A percentile compares a stretch with the other conserved stretches of the same genome.
Evolutionary conservation across 129 eudicot species (phyloP).

Genomic region (Logfia minima): DNA sequence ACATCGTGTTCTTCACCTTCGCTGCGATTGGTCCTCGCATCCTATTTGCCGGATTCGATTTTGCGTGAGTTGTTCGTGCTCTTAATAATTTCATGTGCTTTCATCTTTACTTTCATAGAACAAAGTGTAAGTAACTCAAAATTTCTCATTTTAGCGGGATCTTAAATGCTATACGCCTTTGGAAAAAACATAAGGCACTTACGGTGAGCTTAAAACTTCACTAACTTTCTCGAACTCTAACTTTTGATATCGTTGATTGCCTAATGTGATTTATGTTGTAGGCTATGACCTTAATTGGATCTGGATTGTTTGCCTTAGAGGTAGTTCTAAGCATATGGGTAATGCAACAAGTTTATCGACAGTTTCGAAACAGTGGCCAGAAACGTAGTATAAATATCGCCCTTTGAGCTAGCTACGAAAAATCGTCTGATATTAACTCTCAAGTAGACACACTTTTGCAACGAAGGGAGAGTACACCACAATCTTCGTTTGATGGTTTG

Average conservation of each 20-base stretch:
- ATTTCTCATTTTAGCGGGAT: slow-evolving; percentile 56
- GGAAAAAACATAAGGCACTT: slow-evolving; percentile 42
- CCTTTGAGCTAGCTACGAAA: slow-evolving; percentile 15
- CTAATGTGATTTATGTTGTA: slow-evolving; percentile 9
- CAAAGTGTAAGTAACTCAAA: neutral
- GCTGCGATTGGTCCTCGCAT: slow-evolving; percentile 94
- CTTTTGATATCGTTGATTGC: neutral
- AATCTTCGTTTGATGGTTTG: neutral
- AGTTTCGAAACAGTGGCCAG: slow-evolving; percentile 24
- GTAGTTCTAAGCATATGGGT: slow-evolving; percentile 41
- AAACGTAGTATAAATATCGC: neutral
- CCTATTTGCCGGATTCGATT: slow-evolving; percentile 62
- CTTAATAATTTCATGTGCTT: neutral
- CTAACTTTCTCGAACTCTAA: neutral
- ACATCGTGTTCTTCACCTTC: slow-evolving; percentile 70
- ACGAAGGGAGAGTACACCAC: neutral
- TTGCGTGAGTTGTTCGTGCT: slow-evolving; percentile 53
- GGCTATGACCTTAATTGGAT: slow-evolving; percentile 43
- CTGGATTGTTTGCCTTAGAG: slow-evolving; percentile 31
- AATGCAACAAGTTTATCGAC: slow-evolving; percentile 33
- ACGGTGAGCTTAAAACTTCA: slow-evolving; percentile 45
- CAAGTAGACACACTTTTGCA: neutral
- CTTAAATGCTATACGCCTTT: slow-evolving; percentile 60
- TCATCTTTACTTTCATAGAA: neutral
- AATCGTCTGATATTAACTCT: neutral